Base-by-base conservation (phyloP, 2,329 filamentous ascomycete genomes). In the Hypoxylon sp. region DNA sequence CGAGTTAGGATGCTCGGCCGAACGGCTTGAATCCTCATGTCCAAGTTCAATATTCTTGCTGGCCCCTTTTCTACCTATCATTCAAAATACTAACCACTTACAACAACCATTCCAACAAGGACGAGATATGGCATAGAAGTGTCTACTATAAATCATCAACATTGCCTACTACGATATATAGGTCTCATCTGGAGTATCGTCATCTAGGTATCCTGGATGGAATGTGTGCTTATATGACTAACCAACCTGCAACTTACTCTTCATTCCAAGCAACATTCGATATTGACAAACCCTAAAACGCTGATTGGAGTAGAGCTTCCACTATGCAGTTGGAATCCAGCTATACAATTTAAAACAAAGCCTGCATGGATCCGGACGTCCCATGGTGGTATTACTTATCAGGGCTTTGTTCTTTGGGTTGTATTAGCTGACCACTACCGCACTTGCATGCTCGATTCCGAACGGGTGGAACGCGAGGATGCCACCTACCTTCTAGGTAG, bases 401-500 rank as follows among this genome's bases (percentile, higher is more conserved):
- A 46, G 9, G 2, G 6, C 17, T 55, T 61, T 21, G 32, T 55
- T 58, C 41, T 46, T 60, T 49, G 45, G 36, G 38, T 48, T 43
- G 45, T 56, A 67, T 57, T 46, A 25, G 60, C 58, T 30, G 46
- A 56, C 23, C 17, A 51, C 58, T 43, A 60, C 60, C 51, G 32
- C 57, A 36, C 50, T 41, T 52, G 28, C 30, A 69, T 67, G 60
- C 64, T 30, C 55, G 49, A 46, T 55, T 51, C 67, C 67, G 67
- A 68, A 46, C 51, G 34, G 34, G 64, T 65, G 65, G 64, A 70
- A 70, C 67, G 34, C 34, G 55, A 56, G 49, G n/a, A 60, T 62
- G 32, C 19, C 48, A 56, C 58, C 38, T 43, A 17, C 38, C 17
- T n/a, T 17, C 38, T 43, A 11, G 7, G 25, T 53, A 57, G 41